phyloP scores from a whole-genome alignment of 73 alveolate species.

The Paraurostyla sp. region DNA sequence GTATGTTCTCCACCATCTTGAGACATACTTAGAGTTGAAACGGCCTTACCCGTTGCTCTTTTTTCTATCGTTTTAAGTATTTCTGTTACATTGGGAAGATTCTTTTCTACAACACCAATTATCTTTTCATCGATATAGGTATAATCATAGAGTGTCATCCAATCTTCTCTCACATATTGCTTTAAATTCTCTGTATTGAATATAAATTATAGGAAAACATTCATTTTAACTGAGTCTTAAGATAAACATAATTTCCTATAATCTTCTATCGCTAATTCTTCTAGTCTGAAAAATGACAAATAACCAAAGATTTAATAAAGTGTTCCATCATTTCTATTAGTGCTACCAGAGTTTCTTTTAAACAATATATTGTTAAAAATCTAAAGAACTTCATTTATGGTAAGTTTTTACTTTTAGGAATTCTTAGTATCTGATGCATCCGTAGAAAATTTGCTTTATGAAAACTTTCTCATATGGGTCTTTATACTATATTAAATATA shows the following conservation, averaged over 20 bases:
- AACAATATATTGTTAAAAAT: constrained; percentile 84
- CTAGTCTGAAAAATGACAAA: constrained; percentile 92
- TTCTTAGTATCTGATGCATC: constrained; percentile 91
- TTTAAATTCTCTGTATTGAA: constrained; percentile 88
- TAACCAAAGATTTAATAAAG: constrained; percentile 92
- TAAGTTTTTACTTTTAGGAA: constrained; percentile 81
- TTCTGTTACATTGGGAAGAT: constrained; percentile 76
- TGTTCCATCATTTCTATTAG: constrained; percentile 96
- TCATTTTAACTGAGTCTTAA: constrained; percentile 97
- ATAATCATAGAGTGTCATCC: constrained; percentile 96
- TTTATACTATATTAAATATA: constrained; percentile 45
- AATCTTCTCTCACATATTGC: constrained; percentile 87
- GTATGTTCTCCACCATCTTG: constrained; percentile 50
- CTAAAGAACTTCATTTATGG: neutral
- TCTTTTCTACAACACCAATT: constrained; percentile 90
- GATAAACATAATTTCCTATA: constrained; percentile 87
- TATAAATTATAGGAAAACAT: constrained; percentile 90
- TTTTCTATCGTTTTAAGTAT: constrained; percentile 67
- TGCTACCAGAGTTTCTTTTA: constrained; percentile 79
- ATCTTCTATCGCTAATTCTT: constrained; percentile 94
- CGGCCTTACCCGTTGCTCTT: constrained; percentile 72
- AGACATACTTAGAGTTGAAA: constrained; percentile 67
- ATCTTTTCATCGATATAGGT: constrained; percentile 89
- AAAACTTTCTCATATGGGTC: constrained; percentile 85
- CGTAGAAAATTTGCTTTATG: constrained; percentile 93